Conservation (phyloP, 495 filamentous ascomycete species). For the Pyronema domesticum region DNA sequence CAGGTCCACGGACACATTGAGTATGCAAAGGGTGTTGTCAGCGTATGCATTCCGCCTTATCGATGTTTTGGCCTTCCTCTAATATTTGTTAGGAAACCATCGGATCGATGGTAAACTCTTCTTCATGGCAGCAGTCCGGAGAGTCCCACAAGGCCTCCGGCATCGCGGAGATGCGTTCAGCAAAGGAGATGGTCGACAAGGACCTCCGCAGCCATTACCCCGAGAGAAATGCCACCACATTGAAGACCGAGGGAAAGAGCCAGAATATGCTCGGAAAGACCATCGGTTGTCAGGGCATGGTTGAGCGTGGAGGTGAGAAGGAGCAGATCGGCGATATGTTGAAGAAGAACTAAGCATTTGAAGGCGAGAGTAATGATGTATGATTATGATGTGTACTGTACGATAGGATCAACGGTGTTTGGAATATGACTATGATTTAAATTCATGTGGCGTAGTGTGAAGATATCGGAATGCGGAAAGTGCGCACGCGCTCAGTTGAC, state of each 20-base stretch:
- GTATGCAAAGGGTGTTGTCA: slow-evolving; percentile 1
- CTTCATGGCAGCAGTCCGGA: background rate
- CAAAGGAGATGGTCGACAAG: slow-evolving; percentile 1
- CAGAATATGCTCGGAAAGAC: background rate
- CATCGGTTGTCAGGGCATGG: background rate
- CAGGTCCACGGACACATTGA: background rate
- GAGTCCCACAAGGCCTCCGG: background rate
- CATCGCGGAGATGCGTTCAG: background rate
- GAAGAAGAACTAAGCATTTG: background rate
- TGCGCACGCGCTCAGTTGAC: too few relatives aligned
- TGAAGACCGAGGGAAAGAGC: background rate
- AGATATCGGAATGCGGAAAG: too few relatives aligned
- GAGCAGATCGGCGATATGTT: background rate
- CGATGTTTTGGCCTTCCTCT: background rate
- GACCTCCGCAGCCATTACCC: background rate
- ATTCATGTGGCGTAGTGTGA: too few relatives aligned
- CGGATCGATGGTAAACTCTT: background rate
- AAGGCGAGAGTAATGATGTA: background rate
- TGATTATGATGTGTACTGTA: background rate
- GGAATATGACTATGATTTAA: too few relatives aligned
- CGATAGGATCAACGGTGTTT: too few relatives aligned
- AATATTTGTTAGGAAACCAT: background rate
- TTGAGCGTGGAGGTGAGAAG: background rate
- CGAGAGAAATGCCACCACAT: background rate
- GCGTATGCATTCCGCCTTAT: background rate